Evolutionary conservation across 306 rosid species (phyloP), one percentile per base, ranked within the genome.

Genomic region (Ormosia semicastrata): DNA sequence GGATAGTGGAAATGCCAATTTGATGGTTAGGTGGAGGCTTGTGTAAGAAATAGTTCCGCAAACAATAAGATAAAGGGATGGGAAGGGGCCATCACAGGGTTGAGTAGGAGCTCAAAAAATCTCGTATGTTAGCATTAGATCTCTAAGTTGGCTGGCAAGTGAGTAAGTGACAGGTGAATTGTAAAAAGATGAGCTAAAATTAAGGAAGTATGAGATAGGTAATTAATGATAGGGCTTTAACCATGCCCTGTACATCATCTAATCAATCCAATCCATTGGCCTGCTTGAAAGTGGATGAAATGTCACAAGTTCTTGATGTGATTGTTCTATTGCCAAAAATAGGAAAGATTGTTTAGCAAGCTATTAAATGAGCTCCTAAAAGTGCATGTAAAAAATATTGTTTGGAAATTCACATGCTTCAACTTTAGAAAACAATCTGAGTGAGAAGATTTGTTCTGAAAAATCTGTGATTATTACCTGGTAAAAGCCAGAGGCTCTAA

Each of bases 161-260:
- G 63, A 50, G 2, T n/a, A 7, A 71, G 14, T 71, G 63, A 50
- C 2, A 1, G n/a, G 63, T 36, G 17, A 34, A 50, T 8, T 52
- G 76, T 24, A 14, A 32, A 14, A 71, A 69, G 57, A 6, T 30
- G 60, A 32, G 43, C 30, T 71, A 32, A 32, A 30, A 32, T 33
- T 33, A 7, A 29, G 56, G n/a, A 43, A 12, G 30, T 18, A 36
- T 57, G 13, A 5, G 13, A 36, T 6, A 71, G 77, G 53, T 53
- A 72, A 53, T 52, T 41, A 46, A 52, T 8, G 76, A n/a, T 14
- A n/a, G 64, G 33, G 77, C 77, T 72, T 53, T 52, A 72, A 72
- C 34, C 64, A 8, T 53, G 47, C 44, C 36, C 0, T 36, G 37
- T 36, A 10, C 60, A 17, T 70, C 54, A 5, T 24, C 24, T 70